phyloP scores from a whole-genome alignment of 495 filamentous ascomycete genomes.

The Penicillium samsonianum region DNA sequence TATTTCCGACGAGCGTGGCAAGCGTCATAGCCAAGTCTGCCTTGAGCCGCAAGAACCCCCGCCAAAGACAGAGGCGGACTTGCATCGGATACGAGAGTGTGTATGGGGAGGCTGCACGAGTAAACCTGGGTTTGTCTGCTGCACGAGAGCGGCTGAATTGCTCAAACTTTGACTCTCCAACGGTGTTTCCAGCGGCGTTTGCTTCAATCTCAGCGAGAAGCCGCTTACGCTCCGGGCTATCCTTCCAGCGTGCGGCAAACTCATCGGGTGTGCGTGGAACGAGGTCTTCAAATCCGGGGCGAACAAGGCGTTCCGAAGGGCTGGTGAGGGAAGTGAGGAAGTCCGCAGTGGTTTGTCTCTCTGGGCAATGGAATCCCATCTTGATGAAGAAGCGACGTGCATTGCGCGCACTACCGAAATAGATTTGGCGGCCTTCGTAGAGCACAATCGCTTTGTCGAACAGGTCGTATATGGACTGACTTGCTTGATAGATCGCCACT shows the following conservation, averaged over 20 bases:
- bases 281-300: slow-evolving; percentile 62
- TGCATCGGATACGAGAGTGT: slow-evolving; percentile 74
- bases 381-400: slow-evolving; percentile 71
- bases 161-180: slow-evolving; percentile 64
- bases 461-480: slow-evolving; percentile 71
- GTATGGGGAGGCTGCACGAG: slow-evolving; percentile 69
- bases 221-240: slow-evolving; percentile 64
- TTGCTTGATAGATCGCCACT: slow-evolving; percentile 86
- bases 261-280: slow-evolving; percentile 76
- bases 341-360: slow-evolving; percentile 73
- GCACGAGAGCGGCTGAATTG: slow-evolving; percentile 68
- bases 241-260: slow-evolving; percentile 73
- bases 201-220: slow-evolving; percentile 71
- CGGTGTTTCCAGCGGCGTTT: slow-evolving; percentile 63
- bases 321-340: slow-evolving; percentile 81
- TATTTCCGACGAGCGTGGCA: slow-evolving; percentile 70
- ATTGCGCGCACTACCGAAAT: slow-evolving; percentile 63
- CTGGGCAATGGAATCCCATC: slow-evolving; percentile 74
- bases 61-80: slow-evolving; percentile 68
- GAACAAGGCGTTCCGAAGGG: slow-evolving; percentile 63
- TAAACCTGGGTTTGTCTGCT: slow-evolving; percentile 53
- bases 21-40: slow-evolving; percentile 74
- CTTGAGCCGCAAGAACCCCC: slow-evolving; percentile 66
- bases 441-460: slow-evolving; percentile 80
- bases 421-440: slow-evolving; percentile 84